Base-by-base conservation (phyloP, 202 grass and related monocot species). In the Zizania palustris region DNA sequence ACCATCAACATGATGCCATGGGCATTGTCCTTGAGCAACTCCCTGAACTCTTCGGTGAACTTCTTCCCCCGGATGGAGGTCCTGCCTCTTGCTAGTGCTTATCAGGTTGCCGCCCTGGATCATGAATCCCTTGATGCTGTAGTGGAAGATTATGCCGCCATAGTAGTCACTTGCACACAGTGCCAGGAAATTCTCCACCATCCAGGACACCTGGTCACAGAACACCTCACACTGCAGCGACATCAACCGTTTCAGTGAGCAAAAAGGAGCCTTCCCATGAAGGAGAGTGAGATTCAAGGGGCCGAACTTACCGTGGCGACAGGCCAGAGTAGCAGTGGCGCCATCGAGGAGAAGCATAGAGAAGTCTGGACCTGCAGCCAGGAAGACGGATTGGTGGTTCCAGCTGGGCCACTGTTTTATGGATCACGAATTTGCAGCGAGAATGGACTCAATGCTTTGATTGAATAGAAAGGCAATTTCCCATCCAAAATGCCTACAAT, bases 51-150 rank as follows among this genome's bases (percentile, higher is more conserved):
- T 75, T 98, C 96, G 69, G 82, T 78, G 82, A 98, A 95, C 81
- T 98, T 98, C 72, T 91, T 69, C 48, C 87, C 91, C 96, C 87
- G 90, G 74, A 95, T 98, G 65, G 91, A 90, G 12, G 85, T 77
- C 46, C 95, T 91, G 62, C 91, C 95, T n/a, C 83, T 98, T 98
- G 50, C 95, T 91, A 0, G 95, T 90, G 35, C 89, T 91, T 12
- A 85, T 98, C 46, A 91, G 95, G 79, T 98, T 91, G 77, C 95
- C 91, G 65, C 96, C 89, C 81, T 95, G 96, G 74, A 98, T 92
- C 91, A 98, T 98, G 91, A 98, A 95, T 45, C 96, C 96, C 82
- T 98, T 98, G 65, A 98, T 98, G 79, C 95, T 98, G 75, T 91
- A 84, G 73, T 98, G 96, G 81, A 95, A 98, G 41, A 98, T 71